Evolutionary conservation across 2,329 filamentous ascomycete genomes (phyloP).

Genomic region (Ascocoryne sarcoides): DNA sequence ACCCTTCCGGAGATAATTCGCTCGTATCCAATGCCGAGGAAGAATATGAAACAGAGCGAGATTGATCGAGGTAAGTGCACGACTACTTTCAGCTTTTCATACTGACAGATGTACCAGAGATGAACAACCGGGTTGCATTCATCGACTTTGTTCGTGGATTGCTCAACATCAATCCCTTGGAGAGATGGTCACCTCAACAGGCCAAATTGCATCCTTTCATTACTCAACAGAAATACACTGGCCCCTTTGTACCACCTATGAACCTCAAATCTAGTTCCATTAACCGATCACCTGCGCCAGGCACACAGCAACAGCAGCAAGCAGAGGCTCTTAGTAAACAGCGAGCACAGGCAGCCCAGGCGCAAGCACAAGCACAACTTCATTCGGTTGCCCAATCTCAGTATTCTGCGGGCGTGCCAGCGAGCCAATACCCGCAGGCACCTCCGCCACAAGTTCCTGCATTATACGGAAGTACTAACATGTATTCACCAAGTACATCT

Average conservation of each 20-base stretch:
- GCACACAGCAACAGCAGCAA: constrained; percentile 91
- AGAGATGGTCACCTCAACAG: constrained; percentile 96
- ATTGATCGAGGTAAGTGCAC: constrained; percentile 74
- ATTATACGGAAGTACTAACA: constrained; percentile 74
- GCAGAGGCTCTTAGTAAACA: constrained; percentile 94
- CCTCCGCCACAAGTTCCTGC: constrained; percentile 38
- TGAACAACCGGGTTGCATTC: constrained; percentile 95
- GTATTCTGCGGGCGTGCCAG: constrained; percentile 45
- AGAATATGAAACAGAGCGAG: constrained; percentile 98
- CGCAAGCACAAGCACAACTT: constrained; percentile 37
- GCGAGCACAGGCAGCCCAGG: constrained; percentile 63
- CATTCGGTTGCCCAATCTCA: constrained; percentile 54
- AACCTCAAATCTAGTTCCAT: constrained; percentile 82
- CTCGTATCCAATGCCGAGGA: constrained; percentile 94
- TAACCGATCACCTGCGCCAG: constrained; percentile 81
- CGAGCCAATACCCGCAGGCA: constrained; percentile 40
- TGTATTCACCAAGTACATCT: constrained; percentile 59
- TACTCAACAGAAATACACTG: constrained; percentile 94
- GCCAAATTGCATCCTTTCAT: constrained; percentile 97
- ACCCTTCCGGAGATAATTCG: constrained; percentile 96
- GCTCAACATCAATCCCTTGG: constrained; percentile 87
- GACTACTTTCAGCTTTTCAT: constrained; percentile 7
- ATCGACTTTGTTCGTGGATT: constrained; percentile 96
- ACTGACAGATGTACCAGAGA: constrained; percentile 52
- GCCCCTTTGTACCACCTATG: constrained; percentile 94